phyloP scores from a whole-genome alignment of 305 asterid species.

The Nicotiana rustica region DNA sequence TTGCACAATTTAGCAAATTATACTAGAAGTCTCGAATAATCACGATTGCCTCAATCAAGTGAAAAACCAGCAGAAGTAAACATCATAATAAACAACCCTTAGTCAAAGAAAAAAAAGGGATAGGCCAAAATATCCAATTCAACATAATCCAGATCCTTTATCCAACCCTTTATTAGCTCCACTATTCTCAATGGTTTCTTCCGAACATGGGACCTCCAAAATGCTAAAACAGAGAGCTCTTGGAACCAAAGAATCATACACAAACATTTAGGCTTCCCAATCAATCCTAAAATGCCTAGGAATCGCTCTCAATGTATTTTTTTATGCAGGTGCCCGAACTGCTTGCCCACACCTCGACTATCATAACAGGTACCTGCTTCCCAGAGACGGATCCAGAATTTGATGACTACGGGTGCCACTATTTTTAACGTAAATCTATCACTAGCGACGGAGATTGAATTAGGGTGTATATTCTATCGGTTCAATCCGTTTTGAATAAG shows the following conservation, averaged over 20 bases:
- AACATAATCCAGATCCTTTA: not conserved
- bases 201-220: not conserved
- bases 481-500: too few species aligned
- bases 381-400: too few species aligned
- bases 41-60: not conserved
- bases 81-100: not conserved
- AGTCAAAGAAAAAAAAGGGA: not conserved
- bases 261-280: constrained; percentile 12
- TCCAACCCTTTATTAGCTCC: not conserved
- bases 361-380: too few species aligned
- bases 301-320: not conserved
- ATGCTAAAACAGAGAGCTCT: constrained; percentile 9
- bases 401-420: too few species aligned
- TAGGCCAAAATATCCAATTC: not conserved
- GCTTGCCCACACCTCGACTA: too few species aligned
- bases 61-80: constrained; percentile 10
- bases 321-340: too few species aligned
- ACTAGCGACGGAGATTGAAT: too few species aligned
- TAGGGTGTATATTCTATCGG: too few species aligned
- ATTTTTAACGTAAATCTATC: too few species aligned
- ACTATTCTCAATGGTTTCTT: not conserved
- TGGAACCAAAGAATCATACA: not conserved
- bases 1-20: constrained; percentile 10
- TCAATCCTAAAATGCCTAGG: not conserved
- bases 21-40: not conserved